These are phyloP conservation scores for Mycena albidolilacea DNA, from an alignment of 768 basidiomycete genomes.

Conservation along the genomic window DNA sequence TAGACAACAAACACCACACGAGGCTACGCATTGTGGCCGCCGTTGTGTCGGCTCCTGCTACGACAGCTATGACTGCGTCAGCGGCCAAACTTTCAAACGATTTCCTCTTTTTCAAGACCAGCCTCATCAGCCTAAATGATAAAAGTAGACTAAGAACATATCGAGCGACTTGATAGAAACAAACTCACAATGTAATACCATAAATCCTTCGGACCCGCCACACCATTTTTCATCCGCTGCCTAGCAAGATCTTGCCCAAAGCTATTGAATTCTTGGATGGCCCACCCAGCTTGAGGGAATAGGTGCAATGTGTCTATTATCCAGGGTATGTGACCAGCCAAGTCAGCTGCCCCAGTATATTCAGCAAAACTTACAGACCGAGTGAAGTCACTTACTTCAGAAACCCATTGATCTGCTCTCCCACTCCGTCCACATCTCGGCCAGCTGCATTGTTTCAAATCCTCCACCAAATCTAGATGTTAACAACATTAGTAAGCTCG, in stretches of 20 bases:
- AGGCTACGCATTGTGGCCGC: conserved; percentile 51
- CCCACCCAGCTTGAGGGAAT: conserved; percentile 18
- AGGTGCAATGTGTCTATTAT: conserved; percentile 23
- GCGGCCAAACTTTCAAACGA: conserved; percentile 51
- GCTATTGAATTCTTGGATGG: conserved; percentile 25
- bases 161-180: background rate
- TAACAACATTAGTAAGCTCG: background rate
- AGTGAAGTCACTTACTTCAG: conserved; percentile 51
- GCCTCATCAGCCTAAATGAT: conserved; percentile 58
- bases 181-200: conserved; percentile 56
- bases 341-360: conserved; percentile 47
- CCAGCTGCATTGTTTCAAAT: conserved; percentile 52
- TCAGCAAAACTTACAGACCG: background rate
- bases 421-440: conserved; percentile 60
- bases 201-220: conserved; percentile 59
- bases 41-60: conserved; percentile 59
- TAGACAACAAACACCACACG: conserved; percentile 52
- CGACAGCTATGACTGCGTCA: conserved; percentile 56
- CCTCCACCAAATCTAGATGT: conserved; percentile 40
- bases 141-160: background rate
- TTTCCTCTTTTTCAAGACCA: conserved; percentile 47
- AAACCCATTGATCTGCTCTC: conserved; percentile 59
- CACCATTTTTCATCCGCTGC: conserved; percentile 17
- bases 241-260: conserved; percentile 15
- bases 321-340: conserved; percentile 52